Conservation (phyloP, 768 basidiomycete species). For the Naganishia kalamii region DNA sequence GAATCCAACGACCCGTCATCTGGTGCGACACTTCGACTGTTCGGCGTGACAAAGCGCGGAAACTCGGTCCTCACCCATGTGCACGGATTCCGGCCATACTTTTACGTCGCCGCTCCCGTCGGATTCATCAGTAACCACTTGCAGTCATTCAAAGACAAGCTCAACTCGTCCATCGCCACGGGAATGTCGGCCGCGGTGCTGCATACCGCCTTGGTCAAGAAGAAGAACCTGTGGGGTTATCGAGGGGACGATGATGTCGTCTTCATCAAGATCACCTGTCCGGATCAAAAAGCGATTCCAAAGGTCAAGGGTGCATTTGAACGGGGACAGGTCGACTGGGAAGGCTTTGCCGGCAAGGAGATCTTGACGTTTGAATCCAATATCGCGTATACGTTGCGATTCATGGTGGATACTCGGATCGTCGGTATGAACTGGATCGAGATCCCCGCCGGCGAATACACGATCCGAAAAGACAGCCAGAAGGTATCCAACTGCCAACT, state of each 20-base stretch:
- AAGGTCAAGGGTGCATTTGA: conserved; percentile 89
- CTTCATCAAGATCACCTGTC: conserved; percentile 78
- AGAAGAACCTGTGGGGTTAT: conserved; percentile 80
- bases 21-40: conserved; percentile 60
- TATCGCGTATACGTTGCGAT: conserved; percentile 79
- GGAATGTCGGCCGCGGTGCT: conserved; percentile 49
- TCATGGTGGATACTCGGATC: conserved; percentile 94
- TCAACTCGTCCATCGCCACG: conserved; percentile 61
- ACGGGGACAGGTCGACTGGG: conserved; percentile 63
- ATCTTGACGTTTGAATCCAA: conserved; percentile 86
- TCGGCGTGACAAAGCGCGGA: conserved; percentile 84
- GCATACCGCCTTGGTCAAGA: conserved; percentile 57
- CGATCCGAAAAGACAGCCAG: conserved; percentile 54
- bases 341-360: conserved; percentile 55
- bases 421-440: conserved; percentile 99
- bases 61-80: conserved; percentile 83
- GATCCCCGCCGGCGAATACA: conserved; percentile 74
- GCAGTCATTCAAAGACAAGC: conserved; percentile 57
- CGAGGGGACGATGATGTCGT: conserved; percentile 67
- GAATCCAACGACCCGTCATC: conserved; percentile 55
- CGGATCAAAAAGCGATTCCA: conserved; percentile 68
- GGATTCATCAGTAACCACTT: conserved; percentile 70
- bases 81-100: conserved; percentile 80
- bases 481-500: conserved; percentile 81
- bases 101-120: conserved; percentile 79